Base-by-base conservation (phyloP, 371 early-diverging fungal genomes). In the Rhizopus stolonifer region DNA sequence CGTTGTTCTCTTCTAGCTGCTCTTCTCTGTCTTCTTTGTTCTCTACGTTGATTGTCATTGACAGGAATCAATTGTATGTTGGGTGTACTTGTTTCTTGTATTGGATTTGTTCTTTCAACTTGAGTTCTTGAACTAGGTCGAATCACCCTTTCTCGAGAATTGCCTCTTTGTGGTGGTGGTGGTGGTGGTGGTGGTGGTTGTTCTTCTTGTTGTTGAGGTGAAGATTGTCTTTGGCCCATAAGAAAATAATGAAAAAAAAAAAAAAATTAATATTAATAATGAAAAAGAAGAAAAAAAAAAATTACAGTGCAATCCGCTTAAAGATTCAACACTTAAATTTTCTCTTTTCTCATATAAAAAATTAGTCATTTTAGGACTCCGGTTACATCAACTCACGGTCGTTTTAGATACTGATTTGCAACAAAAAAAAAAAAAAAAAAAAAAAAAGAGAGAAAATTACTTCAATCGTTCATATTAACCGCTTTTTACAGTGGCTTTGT, bases 191-290 rank as follows among this genome's bases (percentile, higher is more conserved):
- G 39, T 29, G 36, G 29, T 23, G 14, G 17, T 5, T 42, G 23
- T 48, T 38, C 31, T 29, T 54, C 24, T 47, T 19, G 25, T 33
- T 34, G 24, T 56, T 44, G 51, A 42, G 22, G 18, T 15, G 51
- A 44, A 25, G 61, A 61, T 48, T 61, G 56, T 43, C 53, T 24
- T 56, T 61, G 56, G 2, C 62, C 62, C 62, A 61, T 61, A 14
- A 4, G 14, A n/a, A 5, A 36, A 4, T 15, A 36, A 36, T 4
- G 4, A 36, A 36, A 14, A 14, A 36, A 36, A 36, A n/a, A 36
- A 29, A 10, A 29, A 7, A 25, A 24, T 18, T 49, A 3, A 33
- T 4, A 38, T 11, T n/a, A 38, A 46, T 1, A 45, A 19, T 6
- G 21, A 47, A 47, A 33, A 47, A 21, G 8, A n/a, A 21, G 18